Evolutionary conservation across 176 grass and related monocot species (phyloP).

Genomic region (Guadua angustifolia): DNA sequence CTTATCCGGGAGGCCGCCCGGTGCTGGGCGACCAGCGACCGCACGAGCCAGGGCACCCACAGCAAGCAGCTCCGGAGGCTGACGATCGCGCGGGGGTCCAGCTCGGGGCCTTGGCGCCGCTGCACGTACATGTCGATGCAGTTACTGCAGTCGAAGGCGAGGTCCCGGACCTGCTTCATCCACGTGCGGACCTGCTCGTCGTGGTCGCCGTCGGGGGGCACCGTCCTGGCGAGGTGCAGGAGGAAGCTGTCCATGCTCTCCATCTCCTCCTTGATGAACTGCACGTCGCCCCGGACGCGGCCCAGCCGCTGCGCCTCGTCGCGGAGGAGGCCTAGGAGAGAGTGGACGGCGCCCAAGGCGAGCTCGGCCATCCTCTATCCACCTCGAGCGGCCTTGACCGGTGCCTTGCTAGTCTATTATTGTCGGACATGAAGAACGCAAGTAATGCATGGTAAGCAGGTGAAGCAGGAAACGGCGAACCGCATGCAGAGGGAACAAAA

Average conservation of each 20-base stretch:
- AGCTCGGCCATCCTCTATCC: background rate
- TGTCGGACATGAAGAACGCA: too few species aligned
- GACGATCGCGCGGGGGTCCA: background rate
- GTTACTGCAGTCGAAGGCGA: conserved; percentile 17
- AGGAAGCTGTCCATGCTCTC: conserved; percentile 28
- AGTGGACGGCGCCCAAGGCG: background rate
- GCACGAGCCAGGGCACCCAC: background rate
- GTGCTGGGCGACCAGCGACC: background rate
- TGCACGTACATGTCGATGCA: conserved; percentile 14
- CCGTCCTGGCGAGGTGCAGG: background rate
- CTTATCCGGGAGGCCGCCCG: background rate
- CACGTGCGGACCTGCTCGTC: background rate
- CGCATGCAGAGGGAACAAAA: too few species aligned
- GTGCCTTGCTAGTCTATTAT: too few species aligned
- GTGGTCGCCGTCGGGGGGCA: background rate
- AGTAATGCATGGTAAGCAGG: too few species aligned
- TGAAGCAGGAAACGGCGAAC: too few species aligned
- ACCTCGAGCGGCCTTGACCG: too few species aligned
- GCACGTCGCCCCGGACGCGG: background rate
- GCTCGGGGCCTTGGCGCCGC: background rate
- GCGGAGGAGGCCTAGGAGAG: background rate
- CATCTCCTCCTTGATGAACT: conserved; percentile 27
- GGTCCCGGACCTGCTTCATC: background rate
- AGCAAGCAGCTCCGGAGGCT: background rate
- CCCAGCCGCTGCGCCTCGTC: background rate